Evolutionary conservation across 2,329 filamentous ascomycete species (phyloP).

Genomic region (Cytospora schulzeri): DNA sequence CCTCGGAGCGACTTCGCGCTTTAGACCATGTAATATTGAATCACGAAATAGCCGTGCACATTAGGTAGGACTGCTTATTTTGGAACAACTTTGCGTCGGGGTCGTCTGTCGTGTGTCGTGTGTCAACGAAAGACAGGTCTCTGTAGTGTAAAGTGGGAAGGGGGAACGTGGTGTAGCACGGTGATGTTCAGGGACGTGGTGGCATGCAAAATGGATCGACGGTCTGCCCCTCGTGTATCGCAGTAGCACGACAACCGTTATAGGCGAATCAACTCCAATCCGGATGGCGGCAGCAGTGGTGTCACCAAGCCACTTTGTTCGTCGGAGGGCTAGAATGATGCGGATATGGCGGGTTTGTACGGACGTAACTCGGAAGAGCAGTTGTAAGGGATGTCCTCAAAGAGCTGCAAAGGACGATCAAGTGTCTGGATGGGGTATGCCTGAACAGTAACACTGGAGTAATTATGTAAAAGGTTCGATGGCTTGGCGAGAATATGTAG

Average conservation of each 20-base stretch:
- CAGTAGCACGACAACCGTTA: slow-evolving; percentile 4
- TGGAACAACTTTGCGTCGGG: slow-evolving; percentile 6
- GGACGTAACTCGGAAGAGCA: slow-evolving; percentile 14
- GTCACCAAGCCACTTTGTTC: slow-evolving; percentile 8
- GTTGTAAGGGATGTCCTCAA: slow-evolving; percentile 7
- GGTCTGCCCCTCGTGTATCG: slow-evolving; percentile 6
- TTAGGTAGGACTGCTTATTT: slow-evolving; percentile 1
- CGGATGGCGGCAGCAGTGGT: slow-evolving; percentile 5
- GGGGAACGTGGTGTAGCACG: slow-evolving; percentile 7
- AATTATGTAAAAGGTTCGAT: neutral
- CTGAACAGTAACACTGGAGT: neutral
- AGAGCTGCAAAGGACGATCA: slow-evolving; percentile 9
- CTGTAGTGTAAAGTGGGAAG: slow-evolving; percentile 18
- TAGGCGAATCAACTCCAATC: slow-evolving; percentile 9
- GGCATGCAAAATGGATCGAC: slow-evolving; percentile 21
- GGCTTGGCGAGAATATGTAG: slow-evolving; percentile 5
- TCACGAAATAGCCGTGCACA: slow-evolving; percentile 11
- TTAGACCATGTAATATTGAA: neutral
- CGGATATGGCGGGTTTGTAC: slow-evolving; percentile 20
- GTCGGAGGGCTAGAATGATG: slow-evolving; percentile 7
- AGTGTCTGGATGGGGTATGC: neutral
- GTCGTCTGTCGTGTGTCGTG: no score
- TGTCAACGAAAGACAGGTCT: slow-evolving; percentile 15
- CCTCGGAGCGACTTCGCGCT: slow-evolving; percentile 10
- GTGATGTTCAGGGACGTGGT: slow-evolving; percentile 20